These are phyloP conservation scores for Ophiostoma sp. DNA, from an alignment of 2,329 filamentous ascomycete species.

Conservation along the genomic window DNA sequence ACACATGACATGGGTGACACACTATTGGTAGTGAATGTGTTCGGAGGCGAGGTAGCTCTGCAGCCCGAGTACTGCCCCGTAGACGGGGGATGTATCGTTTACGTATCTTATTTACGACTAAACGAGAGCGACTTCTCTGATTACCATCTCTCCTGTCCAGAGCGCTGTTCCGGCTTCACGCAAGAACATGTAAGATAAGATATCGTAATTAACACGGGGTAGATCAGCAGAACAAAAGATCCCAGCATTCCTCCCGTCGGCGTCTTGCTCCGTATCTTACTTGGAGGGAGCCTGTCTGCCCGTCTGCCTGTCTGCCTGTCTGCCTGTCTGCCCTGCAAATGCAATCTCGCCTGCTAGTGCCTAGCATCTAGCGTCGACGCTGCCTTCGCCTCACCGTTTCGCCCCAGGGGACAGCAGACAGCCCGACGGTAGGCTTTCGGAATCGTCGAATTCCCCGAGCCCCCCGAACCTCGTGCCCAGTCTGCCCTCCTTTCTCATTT, in stretches of 20 bases:
- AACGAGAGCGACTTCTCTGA: too few relatives aligned
- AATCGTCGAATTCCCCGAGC: conserved; percentile 17
- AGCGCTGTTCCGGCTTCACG: too few relatives aligned
- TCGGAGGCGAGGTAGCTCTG: background rate
- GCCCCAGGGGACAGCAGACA: background rate
- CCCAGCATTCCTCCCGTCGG: too few relatives aligned
- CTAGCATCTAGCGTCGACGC: background rate
- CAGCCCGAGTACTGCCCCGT: background rate
- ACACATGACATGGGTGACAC: conserved; percentile 9
- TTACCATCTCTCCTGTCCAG: too few relatives aligned
- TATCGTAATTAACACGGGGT: too few relatives aligned
- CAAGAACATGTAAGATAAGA: too few relatives aligned
- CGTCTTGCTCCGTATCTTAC: too few relatives aligned
- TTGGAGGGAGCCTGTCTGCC: too few relatives aligned
- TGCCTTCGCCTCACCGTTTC: background rate
- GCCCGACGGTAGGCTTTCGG: conserved; percentile 12
- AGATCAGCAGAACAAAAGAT: too few relatives aligned
- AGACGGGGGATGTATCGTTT: too few relatives aligned
- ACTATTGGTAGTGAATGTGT: background rate
- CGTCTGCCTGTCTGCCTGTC: too few relatives aligned
- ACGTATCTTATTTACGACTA: too few relatives aligned
- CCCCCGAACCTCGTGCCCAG: background rate
- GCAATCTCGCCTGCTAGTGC: background rate
- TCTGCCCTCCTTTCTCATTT: background rate
- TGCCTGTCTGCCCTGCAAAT: background rate